Base-by-base conservation (phyloP, 208 protist genomes). In the Balamuthia mandrillaris region DNA sequence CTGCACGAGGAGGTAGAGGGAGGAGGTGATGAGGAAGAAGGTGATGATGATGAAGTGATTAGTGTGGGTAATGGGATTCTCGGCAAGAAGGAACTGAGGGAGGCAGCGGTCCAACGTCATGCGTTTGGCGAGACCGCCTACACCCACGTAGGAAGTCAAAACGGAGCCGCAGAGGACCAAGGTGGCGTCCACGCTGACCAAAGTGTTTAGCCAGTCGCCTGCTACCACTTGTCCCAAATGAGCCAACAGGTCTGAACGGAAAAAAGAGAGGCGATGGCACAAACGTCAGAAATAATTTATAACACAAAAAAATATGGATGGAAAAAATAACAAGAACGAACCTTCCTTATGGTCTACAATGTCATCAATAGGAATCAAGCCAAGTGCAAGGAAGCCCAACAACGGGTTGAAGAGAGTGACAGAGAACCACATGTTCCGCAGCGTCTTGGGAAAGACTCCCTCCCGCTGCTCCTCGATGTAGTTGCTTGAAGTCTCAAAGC, bases 401-500 rank as follows among this genome's bases (percentile, higher is more conserved):
- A 89, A 16, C 52, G 94, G 93, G 60, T 95, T 96, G 33, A 95
- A 86, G n/a, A 95, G 58, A 4, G 88, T 81, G 3, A 93, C 89
- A 14, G 88, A 74, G 1, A 89, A 58, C 94, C 94, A 95, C 90
- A 96, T 95, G 58, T 95, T 96, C 51, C 91, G 68, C 0, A 96
- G 84, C 1, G 93, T 95, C 51, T 65, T 12, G 51, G 88, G 77
- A 77, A 94, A 96, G 2, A 96, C 94, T 39, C 93, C 94, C 52
- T 29, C 35, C 51, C 91, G 91, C 78, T 96, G 92, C 86, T 95
- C 91, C 81, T 96, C 94, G 47, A 96, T 93, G 75, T 92, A 96
- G 86, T 96, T 96, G 24, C 91, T 88, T n/a, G 91, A 92, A 0
- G 89, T 95, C 82, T 96, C 94, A 85, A 95, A 96, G n/a, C 94